Base-by-base conservation (phyloP, 177 flowering plant genomes). In the Telopea speciosissima region DNA sequence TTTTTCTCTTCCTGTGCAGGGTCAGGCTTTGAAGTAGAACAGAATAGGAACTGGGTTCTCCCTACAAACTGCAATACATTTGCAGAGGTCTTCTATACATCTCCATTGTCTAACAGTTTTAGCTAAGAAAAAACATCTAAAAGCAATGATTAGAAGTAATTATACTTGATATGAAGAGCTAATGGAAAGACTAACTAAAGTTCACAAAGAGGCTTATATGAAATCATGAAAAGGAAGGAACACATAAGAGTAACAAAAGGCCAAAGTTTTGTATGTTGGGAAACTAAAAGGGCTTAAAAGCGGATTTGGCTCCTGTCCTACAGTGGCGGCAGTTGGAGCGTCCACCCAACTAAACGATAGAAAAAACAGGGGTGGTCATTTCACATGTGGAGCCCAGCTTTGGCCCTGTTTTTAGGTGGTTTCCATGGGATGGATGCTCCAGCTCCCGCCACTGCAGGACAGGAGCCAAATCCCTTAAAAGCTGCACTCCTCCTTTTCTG, bases 401-500 rank as follows among this genome's bases (percentile, higher is more conserved):
- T n/a, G n/a, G n/a, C n/a, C n/a, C n/a, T n/a, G n/a, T n/a, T n/a
- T n/a, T n/a, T n/a, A n/a, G n/a, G n/a, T n/a, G n/a, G n/a, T n/a
- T n/a, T n/a, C n/a, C n/a, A n/a, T n/a, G n/a, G n/a, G n/a, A n/a
- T n/a, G n/a, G n/a, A n/a, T n/a, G n/a, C n/a, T n/a, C n/a, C n/a
- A n/a, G n/a, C n/a, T n/a, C n/a, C n/a, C n/a, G n/a, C n/a, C n/a
- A n/a, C n/a, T n/a, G n/a, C n/a, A n/a, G n/a, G n/a, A n/a, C n/a
- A n/a, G n/a, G n/a, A n/a, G n/a, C n/a, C n/a, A n/a, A n/a, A n/a
- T n/a, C n/a, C n/a, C n/a, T n/a, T 58, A 84, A 88, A 88, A 80
- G 90, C 90, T 88, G 88, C 83, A 75, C 62, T 85, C 76, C 88
- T 80, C 84, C 89, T 89, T 81, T 88, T 86, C 87, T 90, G 92